Conservation (phyloP, 257 asterid genomes). For the Nicotiana noctiflora region DNA sequence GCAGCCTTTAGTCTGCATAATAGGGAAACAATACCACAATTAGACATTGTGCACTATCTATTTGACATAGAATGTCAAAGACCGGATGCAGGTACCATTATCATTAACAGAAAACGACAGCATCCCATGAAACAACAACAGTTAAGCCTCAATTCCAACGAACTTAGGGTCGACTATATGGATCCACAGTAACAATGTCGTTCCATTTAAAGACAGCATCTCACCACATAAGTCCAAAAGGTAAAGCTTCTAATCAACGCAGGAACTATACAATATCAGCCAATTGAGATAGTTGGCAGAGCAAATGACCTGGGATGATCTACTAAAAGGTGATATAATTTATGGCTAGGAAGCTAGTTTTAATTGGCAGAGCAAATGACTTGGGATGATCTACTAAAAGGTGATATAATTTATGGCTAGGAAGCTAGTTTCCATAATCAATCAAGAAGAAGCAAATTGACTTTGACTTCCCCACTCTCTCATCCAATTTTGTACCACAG, state of each 20-base stretch:
- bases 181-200: neutral
- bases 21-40: neutral
- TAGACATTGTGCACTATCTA: neutral
- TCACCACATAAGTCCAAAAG: neutral
- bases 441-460: neutral
- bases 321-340: neutral
- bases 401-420: neutral
- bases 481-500: neutral
- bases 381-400: neutral
- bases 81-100: neutral
- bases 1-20: constrained; percentile 71
- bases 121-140: neutral
- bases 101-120: neutral
- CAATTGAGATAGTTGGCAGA: neutral
- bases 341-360: neutral
- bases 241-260: neutral
- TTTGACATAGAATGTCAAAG: neutral
- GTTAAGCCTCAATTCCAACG: neutral
- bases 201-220: neutral
- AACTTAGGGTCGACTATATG: neutral
- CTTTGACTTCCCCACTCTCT: neutral
- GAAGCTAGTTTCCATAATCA: neutral
- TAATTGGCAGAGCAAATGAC: neutral
- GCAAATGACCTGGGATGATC: neutral
- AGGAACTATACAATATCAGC: neutral